phyloP scores from a whole-genome alignment of 75 land plant genomes.

The Larix kaempferi region DNA sequence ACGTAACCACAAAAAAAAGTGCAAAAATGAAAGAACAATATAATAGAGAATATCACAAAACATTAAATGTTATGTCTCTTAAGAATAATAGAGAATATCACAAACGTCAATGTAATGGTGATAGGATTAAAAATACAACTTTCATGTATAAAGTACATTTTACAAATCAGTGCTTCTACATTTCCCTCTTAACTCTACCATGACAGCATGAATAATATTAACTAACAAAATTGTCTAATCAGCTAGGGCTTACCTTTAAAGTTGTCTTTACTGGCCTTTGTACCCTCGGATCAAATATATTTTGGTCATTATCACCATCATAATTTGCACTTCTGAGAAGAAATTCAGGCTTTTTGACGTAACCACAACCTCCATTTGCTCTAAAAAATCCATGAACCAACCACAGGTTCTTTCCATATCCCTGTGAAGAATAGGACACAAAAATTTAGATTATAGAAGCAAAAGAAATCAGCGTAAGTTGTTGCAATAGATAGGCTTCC shows the following conservation, averaged over 20 bases:
- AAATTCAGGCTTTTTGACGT: constrained; percentile 70
- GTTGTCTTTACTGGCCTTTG: constrained; percentile 32
- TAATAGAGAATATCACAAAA: too few species aligned
- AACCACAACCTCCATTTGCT: constrained; percentile 86
- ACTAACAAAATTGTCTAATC: background rate
- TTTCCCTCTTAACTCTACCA: background rate
- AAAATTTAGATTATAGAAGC: too few species aligned
- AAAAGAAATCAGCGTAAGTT: background rate
- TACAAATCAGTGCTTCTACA: background rate
- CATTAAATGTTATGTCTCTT: too few species aligned
- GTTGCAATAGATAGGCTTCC: background rate
- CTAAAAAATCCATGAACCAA: constrained; percentile 79
- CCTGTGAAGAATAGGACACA: constrained; percentile 29
- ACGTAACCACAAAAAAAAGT: too few species aligned
- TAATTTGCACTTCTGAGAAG: constrained; percentile 29
- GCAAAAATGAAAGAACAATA: too few species aligned
- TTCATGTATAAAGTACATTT: too few species aligned
- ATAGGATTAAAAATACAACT: too few species aligned
- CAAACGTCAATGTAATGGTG: too few species aligned
- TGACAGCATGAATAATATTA: background rate
- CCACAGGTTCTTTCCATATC: constrained; percentile 77
- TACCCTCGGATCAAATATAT: constrained; percentile 47
- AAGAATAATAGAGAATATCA: too few species aligned
- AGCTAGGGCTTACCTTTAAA: constrained; percentile 40
- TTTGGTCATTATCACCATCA: background rate